Conservation (phyloP, 176 grass and related monocot species). For the Thinopyrum elongatum region DNA sequence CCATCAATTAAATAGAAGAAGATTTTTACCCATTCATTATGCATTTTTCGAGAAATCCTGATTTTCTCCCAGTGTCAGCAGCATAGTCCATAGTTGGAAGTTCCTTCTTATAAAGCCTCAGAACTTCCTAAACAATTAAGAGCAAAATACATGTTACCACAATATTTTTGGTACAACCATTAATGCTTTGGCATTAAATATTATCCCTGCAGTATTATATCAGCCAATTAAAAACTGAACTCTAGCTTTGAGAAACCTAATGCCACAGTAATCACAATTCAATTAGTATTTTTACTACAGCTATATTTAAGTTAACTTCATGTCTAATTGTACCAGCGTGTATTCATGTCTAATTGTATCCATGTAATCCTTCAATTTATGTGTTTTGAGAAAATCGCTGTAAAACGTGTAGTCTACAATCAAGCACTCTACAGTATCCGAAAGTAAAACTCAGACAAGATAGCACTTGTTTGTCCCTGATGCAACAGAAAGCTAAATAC, state of each 20-base stretch:
- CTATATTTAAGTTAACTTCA: not conserved
- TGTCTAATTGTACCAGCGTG: not conserved
- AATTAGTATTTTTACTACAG: not conserved
- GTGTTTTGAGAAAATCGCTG: not conserved
- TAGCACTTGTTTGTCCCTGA: not conserved
- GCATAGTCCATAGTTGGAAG: slow-evolving; percentile 85
- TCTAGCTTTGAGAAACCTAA: not conserved
- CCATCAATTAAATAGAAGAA: not conserved
- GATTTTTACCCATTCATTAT: slow-evolving; percentile 49
- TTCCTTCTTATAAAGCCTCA: slow-evolving; percentile 75
- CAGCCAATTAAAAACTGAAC: not conserved
- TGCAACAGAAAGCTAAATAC: not conserved
- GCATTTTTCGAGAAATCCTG: slow-evolving; percentile 75
- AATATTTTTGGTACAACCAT: not conserved
- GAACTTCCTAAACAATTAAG: slow-evolving; percentile 59
- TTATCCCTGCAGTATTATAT: not conserved
- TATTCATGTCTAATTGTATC: too few species aligned
- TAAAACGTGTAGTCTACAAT: not conserved
- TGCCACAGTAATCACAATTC: not conserved
- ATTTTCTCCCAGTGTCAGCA: slow-evolving; percentile 77
- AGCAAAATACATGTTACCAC: not conserved
- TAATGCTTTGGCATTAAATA: not conserved
- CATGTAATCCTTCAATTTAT: not conserved
- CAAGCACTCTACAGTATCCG: not conserved
- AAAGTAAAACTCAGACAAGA: not conserved